A percentile compares a stretch with the other conserved stretches of the same genome.
These are phyloP conservation scores for Margaritispora aquatica DNA, from an alignment of 495 filamentous ascomycete species.

Conservation along the genomic window DNA sequence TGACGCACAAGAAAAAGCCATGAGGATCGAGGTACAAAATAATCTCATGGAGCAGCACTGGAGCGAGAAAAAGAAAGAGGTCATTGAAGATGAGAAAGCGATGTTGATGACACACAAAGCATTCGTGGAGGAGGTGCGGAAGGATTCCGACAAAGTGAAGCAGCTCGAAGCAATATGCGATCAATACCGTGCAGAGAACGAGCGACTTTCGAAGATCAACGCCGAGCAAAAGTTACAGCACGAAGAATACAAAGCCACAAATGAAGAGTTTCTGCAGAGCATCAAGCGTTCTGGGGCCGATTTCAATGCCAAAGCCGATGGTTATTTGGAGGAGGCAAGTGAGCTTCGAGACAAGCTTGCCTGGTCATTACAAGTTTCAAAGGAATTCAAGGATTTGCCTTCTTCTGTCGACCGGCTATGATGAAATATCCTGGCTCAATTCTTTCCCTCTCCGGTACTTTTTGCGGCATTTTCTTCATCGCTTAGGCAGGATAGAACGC, in stretches of 20 bases:
- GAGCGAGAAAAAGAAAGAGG: conserved; percentile 57
- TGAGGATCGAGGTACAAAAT: conserved; percentile 55
- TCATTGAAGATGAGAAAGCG: conserved; percentile 43
- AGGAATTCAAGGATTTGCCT: not conserved
- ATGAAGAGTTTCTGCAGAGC: conserved; percentile 50
- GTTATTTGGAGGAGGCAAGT: conserved; percentile 30
- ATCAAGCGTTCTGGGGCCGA: conserved; percentile 49
- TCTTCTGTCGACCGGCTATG: not conserved
- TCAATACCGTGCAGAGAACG: conserved; percentile 52
- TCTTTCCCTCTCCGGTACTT: not conserved
- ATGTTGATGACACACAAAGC: conserved; percentile 11
- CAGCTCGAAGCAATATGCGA: conserved; percentile 57
- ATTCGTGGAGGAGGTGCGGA: conserved; percentile 34
- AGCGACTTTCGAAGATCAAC: not conserved
- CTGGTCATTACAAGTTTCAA: not conserved
- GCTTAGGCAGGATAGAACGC: not conserved
- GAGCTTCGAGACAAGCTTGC: not conserved
- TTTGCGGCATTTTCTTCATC: not conserved
- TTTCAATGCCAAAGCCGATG: conserved; percentile 49
- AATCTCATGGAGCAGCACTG: conserved; percentile 63
- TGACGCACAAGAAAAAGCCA: conserved; percentile 50
- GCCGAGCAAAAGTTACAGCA: not conserved
- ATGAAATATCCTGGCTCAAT: not conserved
- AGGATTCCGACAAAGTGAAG: conserved; percentile 51
- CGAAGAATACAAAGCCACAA: conserved; percentile 55